These are phyloP conservation scores for Xylaria sp. DNA, from an alignment of 2,329 filamentous ascomycete genomes.

Conservation along the genomic window DNA sequence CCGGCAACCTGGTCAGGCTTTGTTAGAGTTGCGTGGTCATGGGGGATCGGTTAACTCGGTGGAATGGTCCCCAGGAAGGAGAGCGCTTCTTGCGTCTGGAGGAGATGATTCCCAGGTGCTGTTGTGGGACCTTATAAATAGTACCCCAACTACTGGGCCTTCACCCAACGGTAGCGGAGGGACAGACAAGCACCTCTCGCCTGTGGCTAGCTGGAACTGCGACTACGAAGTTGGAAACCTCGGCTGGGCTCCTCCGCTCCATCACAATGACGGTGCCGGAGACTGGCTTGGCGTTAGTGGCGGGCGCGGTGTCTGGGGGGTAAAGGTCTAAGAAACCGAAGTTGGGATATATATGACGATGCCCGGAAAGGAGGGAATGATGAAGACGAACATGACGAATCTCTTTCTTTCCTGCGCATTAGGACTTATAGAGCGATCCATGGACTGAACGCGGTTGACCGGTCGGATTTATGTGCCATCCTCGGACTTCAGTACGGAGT, in stretches of 20 bases:
- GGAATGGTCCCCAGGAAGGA: conserved; percentile 90
- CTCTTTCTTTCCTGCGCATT: neutral
- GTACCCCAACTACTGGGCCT: conserved; percentile 58
- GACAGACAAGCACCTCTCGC: conserved; percentile 69
- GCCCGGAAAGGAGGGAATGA: neutral
- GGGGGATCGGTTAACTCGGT: conserved; percentile 87
- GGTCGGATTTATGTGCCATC: neutral
- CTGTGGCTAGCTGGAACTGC: conserved; percentile 82
- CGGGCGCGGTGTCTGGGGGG: conserved; percentile 83
- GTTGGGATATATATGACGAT: neutral
- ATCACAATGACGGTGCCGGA: conserved; percentile 71
- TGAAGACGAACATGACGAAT: conserved; percentile 1
- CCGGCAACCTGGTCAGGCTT: conserved; percentile 91
- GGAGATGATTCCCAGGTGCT: conserved; percentile 92
- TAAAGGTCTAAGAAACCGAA: conserved; percentile 53
- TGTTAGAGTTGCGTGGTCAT: conserved; percentile 92
- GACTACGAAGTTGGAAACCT: conserved; percentile 89
- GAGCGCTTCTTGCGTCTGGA: conserved; percentile 90
- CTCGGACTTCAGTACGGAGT: conserved; percentile 7
- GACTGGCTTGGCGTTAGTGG: conserved; percentile 88
- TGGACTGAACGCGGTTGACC: neutral
- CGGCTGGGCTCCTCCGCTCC: conserved; percentile 80
- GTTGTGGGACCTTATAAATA: conserved; percentile 90
- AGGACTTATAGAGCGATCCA: neutral
- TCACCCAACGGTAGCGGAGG: conserved; percentile 61